Percentiles rank a stretch among this genome's conserved stretches.
Evolutionary conservation across 805 yeast species (phyloP).

Genomic region (Saccharomycopsis vini): DNA sequence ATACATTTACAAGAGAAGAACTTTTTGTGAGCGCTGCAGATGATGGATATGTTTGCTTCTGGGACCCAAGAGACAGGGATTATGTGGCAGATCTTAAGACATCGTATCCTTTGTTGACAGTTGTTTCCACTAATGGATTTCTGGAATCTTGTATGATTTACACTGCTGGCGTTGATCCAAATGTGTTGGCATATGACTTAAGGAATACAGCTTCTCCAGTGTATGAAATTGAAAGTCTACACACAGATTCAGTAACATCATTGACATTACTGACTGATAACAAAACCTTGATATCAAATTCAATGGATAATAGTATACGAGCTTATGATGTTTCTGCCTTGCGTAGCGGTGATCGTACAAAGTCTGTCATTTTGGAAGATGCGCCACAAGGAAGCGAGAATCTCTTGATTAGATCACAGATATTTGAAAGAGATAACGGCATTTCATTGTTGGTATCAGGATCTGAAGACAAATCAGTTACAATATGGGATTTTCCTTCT

Average conservation of each 20-base stretch:
- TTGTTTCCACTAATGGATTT: conserved; percentile 30
- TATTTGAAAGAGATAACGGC: conserved; percentile 23
- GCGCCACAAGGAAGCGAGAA: conserved; percentile 46
- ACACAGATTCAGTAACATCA: conserved; percentile 49
- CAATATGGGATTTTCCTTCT: conserved; percentile 26
- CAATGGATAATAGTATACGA: conserved; percentile 49
- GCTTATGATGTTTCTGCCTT: conserved; percentile 40
- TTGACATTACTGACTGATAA: conserved; percentile 40
- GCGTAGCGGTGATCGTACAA: conserved; percentile 32
- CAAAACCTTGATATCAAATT: conserved; percentile 38
- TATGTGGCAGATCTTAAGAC: conserved; percentile 34
- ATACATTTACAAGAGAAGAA: conserved; percentile 20
- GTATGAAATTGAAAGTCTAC: conserved; percentile 38
- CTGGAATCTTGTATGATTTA: conserved; percentile 27
- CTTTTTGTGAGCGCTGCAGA: conserved; percentile 50
- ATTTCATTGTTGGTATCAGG: conserved; percentile 40
- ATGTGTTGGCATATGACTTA: conserved; percentile 50
- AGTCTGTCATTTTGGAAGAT: conserved; percentile 46
- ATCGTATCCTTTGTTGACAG: conserved; percentile 52
- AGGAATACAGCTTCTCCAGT: conserved; percentile 33
- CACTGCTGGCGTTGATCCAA: conserved; percentile 62
- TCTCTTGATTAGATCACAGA: conserved; percentile 39
- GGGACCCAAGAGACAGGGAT: conserved; percentile 57
- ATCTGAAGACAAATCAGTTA: conserved; percentile 48
- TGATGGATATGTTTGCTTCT: conserved; percentile 48